phyloP scores from a whole-genome alignment of 805 yeast genomes.

The Candida odintsovae region DNA sequence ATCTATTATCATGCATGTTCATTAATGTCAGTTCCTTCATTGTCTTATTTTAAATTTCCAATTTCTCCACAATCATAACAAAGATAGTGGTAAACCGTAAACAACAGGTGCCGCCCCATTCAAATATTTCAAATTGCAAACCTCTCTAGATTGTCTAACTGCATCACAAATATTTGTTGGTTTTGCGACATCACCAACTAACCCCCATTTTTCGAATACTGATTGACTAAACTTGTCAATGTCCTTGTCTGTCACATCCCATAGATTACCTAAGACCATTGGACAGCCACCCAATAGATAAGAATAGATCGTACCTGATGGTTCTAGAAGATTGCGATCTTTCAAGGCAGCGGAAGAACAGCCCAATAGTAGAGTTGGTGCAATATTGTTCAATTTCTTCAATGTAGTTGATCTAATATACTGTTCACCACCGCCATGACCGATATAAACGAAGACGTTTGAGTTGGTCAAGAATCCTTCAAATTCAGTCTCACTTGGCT shows the following conservation, averaged over 20 bases:
- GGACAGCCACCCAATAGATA: constrained; percentile 81
- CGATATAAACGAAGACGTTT: constrained; percentile 68
- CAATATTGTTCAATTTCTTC: constrained; percentile 35
- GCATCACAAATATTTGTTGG: constrained; percentile 44
- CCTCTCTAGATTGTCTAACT: constrained; percentile 53
- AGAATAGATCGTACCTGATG: constrained; percentile 70
- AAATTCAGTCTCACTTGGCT: constrained; percentile 56
- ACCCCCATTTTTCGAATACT: constrained; percentile 63
- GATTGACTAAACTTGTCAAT: constrained; percentile 70
- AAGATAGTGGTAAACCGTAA: constrained; percentile 72
- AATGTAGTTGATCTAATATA: constrained; percentile 55
- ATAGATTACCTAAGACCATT: constrained; percentile 74
- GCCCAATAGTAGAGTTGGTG: constrained; percentile 72
- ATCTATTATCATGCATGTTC: background rate
- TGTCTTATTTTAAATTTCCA: background rate
- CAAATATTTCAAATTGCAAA: constrained; percentile 63
- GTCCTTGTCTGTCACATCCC: constrained; percentile 98
- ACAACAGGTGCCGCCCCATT: constrained; percentile 93
- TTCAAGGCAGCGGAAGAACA: constrained; percentile 80
- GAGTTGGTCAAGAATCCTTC: constrained; percentile 34
- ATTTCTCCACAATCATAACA: background rate
- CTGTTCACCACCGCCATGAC: constrained; percentile 97
- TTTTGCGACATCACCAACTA: constrained; percentile 26
- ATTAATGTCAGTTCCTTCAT: background rate
- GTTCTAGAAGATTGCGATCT: constrained; percentile 54